Evolutionary conservation across 345 rosid species (phyloP).

Genomic region (Capsella bursapastoris): DNA sequence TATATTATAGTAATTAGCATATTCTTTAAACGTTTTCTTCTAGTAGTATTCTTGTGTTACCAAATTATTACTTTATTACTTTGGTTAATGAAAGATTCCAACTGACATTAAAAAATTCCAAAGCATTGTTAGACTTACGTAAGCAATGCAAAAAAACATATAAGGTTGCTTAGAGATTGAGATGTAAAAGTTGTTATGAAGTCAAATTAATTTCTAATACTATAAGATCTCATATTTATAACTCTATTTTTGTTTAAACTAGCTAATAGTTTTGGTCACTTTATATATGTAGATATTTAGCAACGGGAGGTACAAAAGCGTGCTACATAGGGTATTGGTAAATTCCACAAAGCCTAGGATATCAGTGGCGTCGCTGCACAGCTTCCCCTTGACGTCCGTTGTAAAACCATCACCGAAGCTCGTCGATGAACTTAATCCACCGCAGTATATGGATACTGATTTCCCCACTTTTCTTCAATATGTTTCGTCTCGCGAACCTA

Average conservation of each 20-base stretch:
- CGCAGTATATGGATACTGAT: slow-evolving; percentile 64
- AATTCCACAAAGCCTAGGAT: slow-evolving; percentile 61
- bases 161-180: neutral
- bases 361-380: slow-evolving; percentile 81
- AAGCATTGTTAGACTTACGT: neutral
- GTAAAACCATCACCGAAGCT: slow-evolving; percentile 60
- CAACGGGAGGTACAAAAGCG: slow-evolving; percentile 90
- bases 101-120: no score
- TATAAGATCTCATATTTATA: neutral
- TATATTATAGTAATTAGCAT: slow-evolving; percentile 25
- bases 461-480: slow-evolving; percentile 74
- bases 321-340: slow-evolving; percentile 74
- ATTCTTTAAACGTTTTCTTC: neutral
- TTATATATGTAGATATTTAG: slow-evolving; percentile 61
- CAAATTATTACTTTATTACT: neutral
- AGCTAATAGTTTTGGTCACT: neutral
- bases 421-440: slow-evolving; percentile 56
- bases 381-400: slow-evolving; percentile 52
- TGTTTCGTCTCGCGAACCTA: slow-evolving; percentile 66
- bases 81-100: neutral
- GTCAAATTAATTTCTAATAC: neutral
- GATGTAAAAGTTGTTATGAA: neutral
- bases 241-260: neutral
- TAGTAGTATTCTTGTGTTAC: neutral
- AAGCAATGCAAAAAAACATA: neutral